phyloP scores from a whole-genome alignment of 1,284 basidiomycete species.

The Fomitiporia mediterranea region DNA sequence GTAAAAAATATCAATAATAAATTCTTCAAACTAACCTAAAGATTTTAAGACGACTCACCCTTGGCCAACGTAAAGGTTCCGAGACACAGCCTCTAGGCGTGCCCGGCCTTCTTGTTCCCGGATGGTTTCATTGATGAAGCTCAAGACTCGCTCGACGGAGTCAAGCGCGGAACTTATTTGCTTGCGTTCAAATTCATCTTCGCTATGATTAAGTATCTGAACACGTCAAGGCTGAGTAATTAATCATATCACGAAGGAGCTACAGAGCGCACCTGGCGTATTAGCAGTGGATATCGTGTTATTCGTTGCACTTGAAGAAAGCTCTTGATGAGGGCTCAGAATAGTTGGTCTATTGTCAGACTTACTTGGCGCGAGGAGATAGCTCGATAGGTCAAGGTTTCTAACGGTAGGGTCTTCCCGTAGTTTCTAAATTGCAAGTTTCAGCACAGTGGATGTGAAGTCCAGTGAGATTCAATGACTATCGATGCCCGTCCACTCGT shows the following conservation, averaged over 20 bases:
- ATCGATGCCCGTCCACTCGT: too few species aligned
- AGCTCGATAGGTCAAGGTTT: slow-evolving; percentile 86
- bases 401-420: slow-evolving; percentile 70
- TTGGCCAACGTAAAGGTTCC: slow-evolving; percentile 82
- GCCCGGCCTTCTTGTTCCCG: slow-evolving; percentile 79
- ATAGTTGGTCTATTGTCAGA: slow-evolving; percentile 17
- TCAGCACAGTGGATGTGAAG: not conserved
- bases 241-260: not conserved
- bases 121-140: slow-evolving; percentile 85
- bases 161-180: slow-evolving; percentile 54
- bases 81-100: slow-evolving; percentile 66
- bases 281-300: slow-evolving; percentile 85
- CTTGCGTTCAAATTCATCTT: slow-evolving; percentile 51
- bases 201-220: slow-evolving; percentile 82
- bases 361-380: slow-evolving; percentile 86
- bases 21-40: not conserved
- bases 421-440: slow-evolving; percentile 44
- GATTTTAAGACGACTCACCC: slow-evolving; percentile 48
- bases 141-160: slow-evolving; percentile 69
- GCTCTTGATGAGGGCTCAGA: not conserved
- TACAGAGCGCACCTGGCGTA: slow-evolving; percentile 56
- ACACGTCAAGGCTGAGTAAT: not conserved
- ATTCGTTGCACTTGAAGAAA: slow-evolving; percentile 80
- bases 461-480: too few species aligned
- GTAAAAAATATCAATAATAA: slow-evolving; percentile 1